These are phyloP conservation scores for Picea engelmannii DNA, from an alignment of 83 land plant genomes.

Conservation along the genomic window DNA sequence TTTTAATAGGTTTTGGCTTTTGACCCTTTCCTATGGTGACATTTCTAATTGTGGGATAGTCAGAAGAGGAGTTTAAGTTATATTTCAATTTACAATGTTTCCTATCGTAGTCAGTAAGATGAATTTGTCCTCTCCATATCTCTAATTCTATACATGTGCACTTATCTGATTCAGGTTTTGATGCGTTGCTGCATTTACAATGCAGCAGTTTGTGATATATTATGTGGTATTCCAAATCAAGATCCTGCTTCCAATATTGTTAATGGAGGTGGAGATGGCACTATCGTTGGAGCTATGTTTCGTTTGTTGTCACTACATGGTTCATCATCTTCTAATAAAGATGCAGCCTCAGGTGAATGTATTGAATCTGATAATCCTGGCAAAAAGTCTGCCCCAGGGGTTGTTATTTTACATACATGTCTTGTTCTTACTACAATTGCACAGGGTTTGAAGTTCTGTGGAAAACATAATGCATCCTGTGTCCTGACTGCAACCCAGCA, in stretches of 20 bases:
- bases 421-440: slow-evolving; percentile 71
- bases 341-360: slow-evolving; percentile 39
- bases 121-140: background rate
- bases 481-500: slow-evolving; percentile 75
- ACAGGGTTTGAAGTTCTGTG: slow-evolving; percentile 55
- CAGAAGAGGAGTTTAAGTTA: background rate
- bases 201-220: slow-evolving; percentile 50
- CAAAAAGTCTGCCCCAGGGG: slow-evolving; percentile 44
- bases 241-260: slow-evolving; percentile 48
- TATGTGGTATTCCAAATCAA: slow-evolving; percentile 68
- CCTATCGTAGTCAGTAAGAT: background rate
- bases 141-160: background rate
- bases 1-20: too few species aligned
- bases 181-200: slow-evolving; percentile 67
- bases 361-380: slow-evolving; percentile 24
- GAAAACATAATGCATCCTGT: slow-evolving; percentile 64
- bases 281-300: slow-evolving; percentile 81
- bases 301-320: slow-evolving; percentile 55
- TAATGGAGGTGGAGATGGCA: slow-evolving; percentile 88
- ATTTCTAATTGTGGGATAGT: background rate
- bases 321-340: slow-evolving; percentile 55
- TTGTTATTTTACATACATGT: slow-evolving; percentile 64
- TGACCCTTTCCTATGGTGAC: background rate
- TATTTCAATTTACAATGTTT: background rate
- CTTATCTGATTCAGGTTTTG: slow-evolving; percentile 62